A percentile compares a stretch with the other conserved stretches of the same genome.
phyloP scores from a whole-genome alignment of 805 yeast species.

The Nakazawaea wickerhamii region DNA sequence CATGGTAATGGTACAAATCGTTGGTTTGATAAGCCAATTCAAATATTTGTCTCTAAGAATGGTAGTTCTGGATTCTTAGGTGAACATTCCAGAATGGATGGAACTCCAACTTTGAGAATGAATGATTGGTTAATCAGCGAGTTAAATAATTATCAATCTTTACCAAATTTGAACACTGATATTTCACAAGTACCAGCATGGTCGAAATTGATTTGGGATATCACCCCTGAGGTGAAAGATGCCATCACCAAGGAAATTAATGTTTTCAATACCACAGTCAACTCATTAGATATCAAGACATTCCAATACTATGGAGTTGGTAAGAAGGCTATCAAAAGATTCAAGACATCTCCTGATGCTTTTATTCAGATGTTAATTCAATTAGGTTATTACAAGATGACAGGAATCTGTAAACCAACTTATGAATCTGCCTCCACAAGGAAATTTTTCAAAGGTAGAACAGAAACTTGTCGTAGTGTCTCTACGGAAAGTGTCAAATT shows the following conservation, averaged over 20 bases:
- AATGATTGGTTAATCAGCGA: constrained; percentile 68
- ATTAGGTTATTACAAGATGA: constrained; percentile 79
- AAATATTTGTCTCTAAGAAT: constrained; percentile 74
- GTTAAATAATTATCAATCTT: constrained; percentile 36
- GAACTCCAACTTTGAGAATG: constrained; percentile 87
- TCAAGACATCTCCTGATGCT: constrained; percentile 90
- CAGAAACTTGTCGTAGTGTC: constrained; percentile 89
- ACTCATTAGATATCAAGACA: constrained; percentile 67
- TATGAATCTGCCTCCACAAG: constrained; percentile 96
- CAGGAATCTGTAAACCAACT: constrained; percentile 80
- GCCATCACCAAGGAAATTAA: constrained; percentile 52
- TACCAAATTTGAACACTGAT: constrained; percentile 18
- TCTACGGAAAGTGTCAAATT: constrained; percentile 64
- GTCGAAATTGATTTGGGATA: constrained; percentile 47
- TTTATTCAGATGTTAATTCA: constrained; percentile 87
- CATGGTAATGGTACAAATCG: constrained; percentile 94
- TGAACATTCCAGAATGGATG: constrained; percentile 98
- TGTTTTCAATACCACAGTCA: constrained; percentile 49
- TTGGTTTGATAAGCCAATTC: constrained; percentile 87
- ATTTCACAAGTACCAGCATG: constrained; percentile 15
- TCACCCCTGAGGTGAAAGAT: constrained; percentile 43
- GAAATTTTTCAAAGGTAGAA: constrained; percentile 82
- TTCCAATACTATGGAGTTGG: constrained; percentile 84
- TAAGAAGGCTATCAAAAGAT: constrained; percentile 75
- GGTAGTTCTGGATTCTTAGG: constrained; percentile 91